Base-by-base conservation (phyloP, 805 yeast genomes). In the Teunomyces cretensis region DNA sequence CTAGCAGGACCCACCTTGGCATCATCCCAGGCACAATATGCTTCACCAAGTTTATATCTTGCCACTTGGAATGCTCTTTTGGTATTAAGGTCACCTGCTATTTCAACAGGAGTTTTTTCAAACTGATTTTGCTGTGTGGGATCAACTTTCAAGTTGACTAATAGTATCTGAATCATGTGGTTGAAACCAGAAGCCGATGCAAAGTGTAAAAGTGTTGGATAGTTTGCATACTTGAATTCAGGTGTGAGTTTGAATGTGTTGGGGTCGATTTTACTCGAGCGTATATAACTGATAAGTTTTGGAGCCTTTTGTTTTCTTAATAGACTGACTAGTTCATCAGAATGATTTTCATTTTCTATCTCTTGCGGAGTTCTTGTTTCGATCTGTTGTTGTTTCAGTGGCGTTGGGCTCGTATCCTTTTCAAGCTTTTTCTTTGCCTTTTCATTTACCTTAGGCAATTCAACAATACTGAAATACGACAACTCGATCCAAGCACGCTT, bases 401-500 rank as follows among this genome's bases (percentile, higher is more conserved):
- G 44, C 3, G 45, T 27, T 17, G 39, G 33, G 6, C 30, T 15
- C 9, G 42, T 38, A 12, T 43, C 41, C 11, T 53, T 47, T 12
- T 40, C 48, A 27, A 48, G 17, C 39, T 42, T 51, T 45, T 50
- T 56, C 49, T 47, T 57, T 39, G 42, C 53, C 53, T 47, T 62
- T 58, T 52, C 65, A 48, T 74, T 68, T 11, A 45, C 50, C 51
- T 74, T 68, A 1, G 96, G 92, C n/a, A 74, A 64, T 8, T 79
- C 78, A 6, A 77, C 63, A 1, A 80, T 60, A 32, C 72, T 67
- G 52, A 88, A 65, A 52, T 84, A 81, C 0, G 90, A 72, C 46
- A 94, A 69, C 52, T 84, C 84, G 22, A 79, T 73, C 98, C 98
- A 94, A 0, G 95, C 89, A 39, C 81, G 77, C 56, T 83, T 87